These are phyloP conservation scores for Podila horticola DNA, from an alignment of 192 early-diverging fungal genomes.

Conservation along the genomic window DNA sequence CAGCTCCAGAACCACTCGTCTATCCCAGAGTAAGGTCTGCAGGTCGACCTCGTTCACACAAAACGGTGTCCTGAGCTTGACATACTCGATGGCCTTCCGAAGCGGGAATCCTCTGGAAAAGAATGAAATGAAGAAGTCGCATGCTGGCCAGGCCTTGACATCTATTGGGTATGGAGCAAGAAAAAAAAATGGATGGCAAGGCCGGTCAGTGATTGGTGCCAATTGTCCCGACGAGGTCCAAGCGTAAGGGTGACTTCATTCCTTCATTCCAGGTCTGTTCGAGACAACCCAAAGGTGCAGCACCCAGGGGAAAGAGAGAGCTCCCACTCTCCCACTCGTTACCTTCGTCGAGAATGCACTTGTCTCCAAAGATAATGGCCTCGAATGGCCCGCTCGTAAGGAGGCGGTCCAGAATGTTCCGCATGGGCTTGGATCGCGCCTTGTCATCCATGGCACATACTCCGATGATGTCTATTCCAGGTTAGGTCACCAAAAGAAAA, in stretches of 20 bases:
- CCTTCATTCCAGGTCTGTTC: too few relatives aligned
- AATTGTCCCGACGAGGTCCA: too few relatives aligned
- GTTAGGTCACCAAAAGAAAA: background rate
- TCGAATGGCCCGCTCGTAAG: slow-evolving; percentile 74
- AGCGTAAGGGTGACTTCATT: too few relatives aligned
- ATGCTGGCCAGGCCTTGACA: slow-evolving; percentile 88
- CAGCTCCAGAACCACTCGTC: slow-evolving; percentile 83
- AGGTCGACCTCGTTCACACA: slow-evolving; percentile 90
- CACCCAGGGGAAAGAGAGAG: background rate
- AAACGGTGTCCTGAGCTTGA: slow-evolving; percentile 80
- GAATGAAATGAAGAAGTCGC: slow-evolving; percentile 96
- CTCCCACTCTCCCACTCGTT: too few relatives aligned
- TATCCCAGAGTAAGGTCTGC: slow-evolving; percentile 88
- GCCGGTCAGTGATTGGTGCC: too few relatives aligned
- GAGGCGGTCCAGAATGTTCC: slow-evolving; percentile 84
- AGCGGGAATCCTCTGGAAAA: slow-evolving; percentile 96
- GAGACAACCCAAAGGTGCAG: background rate
- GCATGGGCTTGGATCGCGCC: slow-evolving; percentile 94
- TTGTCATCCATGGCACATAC: slow-evolving; percentile 91
- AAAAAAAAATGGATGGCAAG: background rate
- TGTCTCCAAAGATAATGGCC: slow-evolving; percentile 93
- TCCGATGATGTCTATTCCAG: slow-evolving; percentile 69
- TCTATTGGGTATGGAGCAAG: slow-evolving; percentile 45
- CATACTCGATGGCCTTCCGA: slow-evolving; percentile 92
- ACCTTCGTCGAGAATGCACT: slow-evolving; percentile 94